Percentiles rank a stretch among this genome's conserved stretches.
Conservation (phyloP, 192 early-diverging fungal species). For the Coemansia javaensis region DNA sequence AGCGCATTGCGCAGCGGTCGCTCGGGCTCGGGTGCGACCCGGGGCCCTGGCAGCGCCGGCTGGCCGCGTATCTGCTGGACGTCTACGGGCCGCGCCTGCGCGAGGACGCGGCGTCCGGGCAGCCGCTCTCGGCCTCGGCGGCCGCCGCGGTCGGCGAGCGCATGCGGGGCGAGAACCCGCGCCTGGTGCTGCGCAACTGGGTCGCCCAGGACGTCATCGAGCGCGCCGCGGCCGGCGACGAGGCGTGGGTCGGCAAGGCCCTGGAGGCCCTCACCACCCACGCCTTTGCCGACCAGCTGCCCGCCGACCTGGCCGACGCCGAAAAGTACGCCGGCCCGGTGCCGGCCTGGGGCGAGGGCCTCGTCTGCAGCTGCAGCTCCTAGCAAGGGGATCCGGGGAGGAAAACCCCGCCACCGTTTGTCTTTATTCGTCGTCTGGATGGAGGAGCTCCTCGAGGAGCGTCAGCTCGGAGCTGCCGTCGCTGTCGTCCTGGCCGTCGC, state of each 20-base stretch:
- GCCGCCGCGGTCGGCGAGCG: background rate
- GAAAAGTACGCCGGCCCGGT: slow-evolving; percentile 52
- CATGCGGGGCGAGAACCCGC: slow-evolving; percentile 73
- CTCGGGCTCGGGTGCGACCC: slow-evolving; percentile 17
- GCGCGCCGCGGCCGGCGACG: slow-evolving; percentile 42
- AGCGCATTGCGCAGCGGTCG: slow-evolving; percentile 6
- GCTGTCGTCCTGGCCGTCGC: too few relatives aligned
- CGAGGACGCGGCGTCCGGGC: background rate
- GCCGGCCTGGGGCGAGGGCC: slow-evolving; percentile 57
- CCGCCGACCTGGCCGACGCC: slow-evolving; percentile 26
- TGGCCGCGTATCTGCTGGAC: slow-evolving; percentile 24
- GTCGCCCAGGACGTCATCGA: slow-evolving; percentile 65
- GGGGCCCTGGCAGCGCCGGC: slow-evolving; percentile 2
- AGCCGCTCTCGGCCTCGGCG: too few relatives aligned
- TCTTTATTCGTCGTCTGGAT: background rate
- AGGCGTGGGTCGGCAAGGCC: slow-evolving; percentile 28
- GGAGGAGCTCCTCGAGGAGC: background rate
- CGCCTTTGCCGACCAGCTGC: slow-evolving; percentile 45
- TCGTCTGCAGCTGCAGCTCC: slow-evolving; percentile 72
- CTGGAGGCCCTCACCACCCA: slow-evolving; percentile 51
- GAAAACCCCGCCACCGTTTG: too few relatives aligned
- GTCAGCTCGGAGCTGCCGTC: background rate
- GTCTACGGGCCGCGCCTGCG: slow-evolving; percentile 57
- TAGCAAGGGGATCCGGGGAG: slow-evolving; percentile 26
- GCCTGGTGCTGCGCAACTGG: slow-evolving; percentile 75